Evolutionary conservation across 805 yeast genomes (phyloP), one percentile per base, ranked within the genome.

Genomic region (Starmerella bombi): DNA sequence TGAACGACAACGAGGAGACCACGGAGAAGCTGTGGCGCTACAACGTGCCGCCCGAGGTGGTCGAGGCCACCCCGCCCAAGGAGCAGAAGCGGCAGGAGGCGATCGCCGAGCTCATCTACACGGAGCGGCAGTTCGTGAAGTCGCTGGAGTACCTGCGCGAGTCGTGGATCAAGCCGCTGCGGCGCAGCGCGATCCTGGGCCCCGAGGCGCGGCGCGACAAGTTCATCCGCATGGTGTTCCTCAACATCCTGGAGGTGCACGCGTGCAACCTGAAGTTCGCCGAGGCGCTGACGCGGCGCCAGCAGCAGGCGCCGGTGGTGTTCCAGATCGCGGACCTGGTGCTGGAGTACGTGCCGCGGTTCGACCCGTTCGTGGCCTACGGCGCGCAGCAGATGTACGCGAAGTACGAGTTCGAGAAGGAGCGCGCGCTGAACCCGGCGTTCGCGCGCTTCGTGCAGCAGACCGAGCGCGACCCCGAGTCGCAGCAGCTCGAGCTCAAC

Each of bases 351-450:
- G 83, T 85, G 21, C 84, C 91, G 5, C 72, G 73, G 43, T 86
- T 91, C 59, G 94, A 86, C 48, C 94, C 97, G 3, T 91, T 88
- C 61, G 79, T 91, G 31, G 72, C 79, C 33, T 91, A 91, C 59
- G 93, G 94, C 43, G 95, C 95, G 14, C 85, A 88, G 40, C 88
- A 91, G 58, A 83, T 88, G 36, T 85, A 84, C 64, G 97, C 96
- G 5, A 84, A 85, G 59, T 85, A 84, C 59, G 94, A 88, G 59
- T 83, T 84, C 60, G 97, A 91, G 62, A 70, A 95, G 36, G 97
- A 88, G 57, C 82, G 85, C 59, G 77, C 84, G 37, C 81, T 80
- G 23, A 91, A 91, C 60, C 79, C 93, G 36, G 72, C 80, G 45
- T 88, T 91, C 65, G 86, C 93, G n/a, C 67, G 91, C 54, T 91